Percentiles rank a stretch among this genome's conserved stretches.
Evolutionary conservation across 78 protist genomes (phyloP).

Genomic region (Dictyostelium firmibasis): DNA sequence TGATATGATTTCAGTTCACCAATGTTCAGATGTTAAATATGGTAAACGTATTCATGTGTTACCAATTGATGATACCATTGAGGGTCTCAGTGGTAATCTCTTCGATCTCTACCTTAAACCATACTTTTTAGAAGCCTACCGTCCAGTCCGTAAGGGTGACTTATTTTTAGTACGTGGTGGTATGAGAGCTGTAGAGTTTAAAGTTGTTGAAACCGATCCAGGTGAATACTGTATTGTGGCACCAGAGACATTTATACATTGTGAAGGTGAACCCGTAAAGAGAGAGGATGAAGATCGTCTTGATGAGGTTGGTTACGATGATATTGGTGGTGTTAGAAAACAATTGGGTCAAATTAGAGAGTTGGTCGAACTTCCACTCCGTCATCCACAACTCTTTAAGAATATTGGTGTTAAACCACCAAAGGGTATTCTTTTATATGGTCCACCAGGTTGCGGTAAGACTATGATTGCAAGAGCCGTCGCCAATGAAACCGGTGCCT

Average conservation of each 20-base stretch:
- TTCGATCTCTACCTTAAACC: slow-evolving; percentile 99
- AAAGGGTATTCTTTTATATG: slow-evolving; percentile 96
- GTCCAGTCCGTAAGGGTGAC: slow-evolving; percentile 99
- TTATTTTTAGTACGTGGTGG: slow-evolving; percentile 95
- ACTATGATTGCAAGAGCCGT: slow-evolving; percentile 99
- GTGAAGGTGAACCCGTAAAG: slow-evolving; percentile 99
- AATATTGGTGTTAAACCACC: slow-evolving; percentile 99
- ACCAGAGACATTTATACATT: slow-evolving; percentile 98
- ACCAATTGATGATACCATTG: slow-evolving; percentile 99
- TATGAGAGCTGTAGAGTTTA: slow-evolving; percentile 99
- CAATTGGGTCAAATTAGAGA: slow-evolving; percentile 99
- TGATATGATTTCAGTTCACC: slow-evolving; percentile 96
- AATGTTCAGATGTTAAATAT: slow-evolving; percentile 94
- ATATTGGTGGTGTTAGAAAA: slow-evolving; percentile 99
- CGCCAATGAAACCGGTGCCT: slow-evolving; percentile 99
- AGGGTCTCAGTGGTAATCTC: slow-evolving; percentile 99
- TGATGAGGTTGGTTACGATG: slow-evolving; percentile 98
- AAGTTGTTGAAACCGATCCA: slow-evolving; percentile 99
- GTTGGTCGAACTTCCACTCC: slow-evolving; percentile 99
- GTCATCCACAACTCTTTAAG: slow-evolving; percentile 99
- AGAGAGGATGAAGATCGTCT: slow-evolving; percentile 98
- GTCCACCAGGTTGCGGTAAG: slow-evolving; percentile 99
- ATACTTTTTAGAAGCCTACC: slow-evolving; percentile 99
- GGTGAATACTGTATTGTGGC: slow-evolving; percentile 93
- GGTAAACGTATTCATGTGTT: slow-evolving; percentile 97